Conservation (phyloP, 371 early-diverging fungal genomes). For the Rhizopus stolonifer region DNA sequence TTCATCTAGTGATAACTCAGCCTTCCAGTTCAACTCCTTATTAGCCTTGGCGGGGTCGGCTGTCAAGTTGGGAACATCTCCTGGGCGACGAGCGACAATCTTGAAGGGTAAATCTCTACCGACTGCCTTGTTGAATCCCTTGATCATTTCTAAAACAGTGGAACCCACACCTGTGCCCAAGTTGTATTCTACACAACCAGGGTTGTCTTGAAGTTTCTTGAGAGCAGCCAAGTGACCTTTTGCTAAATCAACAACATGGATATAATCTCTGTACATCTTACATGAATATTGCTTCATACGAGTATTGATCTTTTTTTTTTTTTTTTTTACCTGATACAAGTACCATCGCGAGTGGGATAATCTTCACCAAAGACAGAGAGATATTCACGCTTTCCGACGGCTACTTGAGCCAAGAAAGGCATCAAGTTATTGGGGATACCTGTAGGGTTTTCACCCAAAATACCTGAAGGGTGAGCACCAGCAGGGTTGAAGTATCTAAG, state of each 20-base stretch:
- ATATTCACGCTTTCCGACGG: slow-evolving; percentile 69
- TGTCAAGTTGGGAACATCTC: slow-evolving; percentile 84
- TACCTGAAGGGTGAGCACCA: slow-evolving; percentile 83
- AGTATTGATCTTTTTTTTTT: neutral
- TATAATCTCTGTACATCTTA: slow-evolving; percentile 66
- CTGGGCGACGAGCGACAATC: slow-evolving; percentile 69
- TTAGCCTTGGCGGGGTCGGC: slow-evolving; percentile 76
- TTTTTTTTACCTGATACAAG: slow-evolving; percentile 68
- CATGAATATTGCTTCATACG: neutral
- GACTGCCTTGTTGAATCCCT: slow-evolving; percentile 71
- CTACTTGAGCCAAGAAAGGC: slow-evolving; percentile 84
- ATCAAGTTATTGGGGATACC: slow-evolving; percentile 87
- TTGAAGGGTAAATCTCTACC: slow-evolving; percentile 67
- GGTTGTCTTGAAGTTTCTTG: slow-evolving; percentile 55
- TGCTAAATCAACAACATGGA: slow-evolving; percentile 89
- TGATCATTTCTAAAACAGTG: slow-evolving; percentile 87
- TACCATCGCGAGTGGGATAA: slow-evolving; percentile 87
- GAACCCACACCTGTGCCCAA: slow-evolving; percentile 86
- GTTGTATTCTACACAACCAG: slow-evolving; percentile 75
- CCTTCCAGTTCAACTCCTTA: slow-evolving; percentile 73
- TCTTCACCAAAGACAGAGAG: slow-evolving; percentile 83
- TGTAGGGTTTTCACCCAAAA: slow-evolving; percentile 84
- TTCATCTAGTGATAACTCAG: slow-evolving; percentile 61
- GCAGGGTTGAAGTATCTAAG: slow-evolving; percentile 92
- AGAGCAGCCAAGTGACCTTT: slow-evolving; percentile 83